Conservation (phyloP, 129 eudicot species). For the Artemisia annua region DNA sequence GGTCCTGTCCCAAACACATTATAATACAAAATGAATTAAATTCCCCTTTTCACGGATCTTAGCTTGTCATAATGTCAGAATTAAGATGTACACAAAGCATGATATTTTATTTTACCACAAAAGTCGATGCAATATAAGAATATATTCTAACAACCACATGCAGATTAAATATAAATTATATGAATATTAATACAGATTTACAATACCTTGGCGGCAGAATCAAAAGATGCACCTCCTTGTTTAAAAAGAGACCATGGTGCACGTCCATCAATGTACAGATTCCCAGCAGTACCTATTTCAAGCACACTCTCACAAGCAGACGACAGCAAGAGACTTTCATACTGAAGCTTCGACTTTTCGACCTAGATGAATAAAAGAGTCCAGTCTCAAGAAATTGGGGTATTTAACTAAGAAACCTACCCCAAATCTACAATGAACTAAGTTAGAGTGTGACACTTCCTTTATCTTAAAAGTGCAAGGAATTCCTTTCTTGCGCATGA, state of each 20-base stretch:
- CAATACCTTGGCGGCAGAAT: slow-evolving; percentile 85
- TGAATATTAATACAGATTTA: background rate
- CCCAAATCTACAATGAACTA: no score
- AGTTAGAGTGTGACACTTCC: no score
- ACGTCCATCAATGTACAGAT: slow-evolving; percentile 75
- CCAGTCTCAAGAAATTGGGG: background rate
- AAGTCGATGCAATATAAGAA: background rate
- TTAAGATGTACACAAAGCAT: no score
- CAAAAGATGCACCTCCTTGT: slow-evolving; percentile 77
- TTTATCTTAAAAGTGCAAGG: no score
- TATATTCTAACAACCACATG: background rate
- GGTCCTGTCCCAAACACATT: slow-evolving; percentile 49
- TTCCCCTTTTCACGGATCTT: background rate
- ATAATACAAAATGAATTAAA: slow-evolving; percentile 5
- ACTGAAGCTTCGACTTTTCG: slow-evolving; percentile 65
- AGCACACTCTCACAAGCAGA: slow-evolving; percentile 93
- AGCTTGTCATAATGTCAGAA: no score
- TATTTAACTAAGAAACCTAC: slow-evolving; percentile 5
- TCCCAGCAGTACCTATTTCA: slow-evolving; percentile 91
- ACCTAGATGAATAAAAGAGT: slow-evolving; percentile 42
- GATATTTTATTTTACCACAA: background rate
- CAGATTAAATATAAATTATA: slow-evolving; percentile 6
- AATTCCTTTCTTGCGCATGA: background rate
- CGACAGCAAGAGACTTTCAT: slow-evolving; percentile 70
- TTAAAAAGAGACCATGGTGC: slow-evolving; percentile 99